These are phyloP conservation scores for Metrosideros polymorpha DNA, from an alignment of 441 rosid species.

Conservation along the genomic window DNA sequence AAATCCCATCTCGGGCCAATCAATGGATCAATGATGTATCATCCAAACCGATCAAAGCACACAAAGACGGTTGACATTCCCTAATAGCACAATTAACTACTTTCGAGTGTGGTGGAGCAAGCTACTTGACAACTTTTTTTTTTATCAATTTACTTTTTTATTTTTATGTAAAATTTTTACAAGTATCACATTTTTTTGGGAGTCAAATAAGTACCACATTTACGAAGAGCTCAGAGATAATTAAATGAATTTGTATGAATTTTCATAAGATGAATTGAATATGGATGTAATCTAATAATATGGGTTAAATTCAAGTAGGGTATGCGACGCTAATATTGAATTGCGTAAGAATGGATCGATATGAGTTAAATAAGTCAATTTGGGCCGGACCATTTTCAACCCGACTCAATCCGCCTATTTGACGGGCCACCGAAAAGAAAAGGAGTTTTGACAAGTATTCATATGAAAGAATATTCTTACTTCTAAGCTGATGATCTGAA, in stretches of 20 bases:
- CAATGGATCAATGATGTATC: neutral
- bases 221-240: neutral
- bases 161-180: neutral
- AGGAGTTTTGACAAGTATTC: neutral
- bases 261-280: neutral
- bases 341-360: neutral
- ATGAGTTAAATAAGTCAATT: too few species aligned
- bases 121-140: neutral
- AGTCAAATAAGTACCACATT: neutral
- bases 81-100: neutral
- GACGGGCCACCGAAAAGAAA: neutral
- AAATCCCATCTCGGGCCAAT: too few species aligned
- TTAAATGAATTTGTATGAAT: neutral
- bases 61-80: neutral
- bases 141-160: neutral
- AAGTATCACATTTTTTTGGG: neutral
- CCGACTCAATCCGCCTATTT: too few species aligned
- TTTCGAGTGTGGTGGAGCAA: neutral
- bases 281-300: neutral
- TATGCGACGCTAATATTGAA: neutral
- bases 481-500: neutral
- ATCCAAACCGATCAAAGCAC: neutral
- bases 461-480: neutral
- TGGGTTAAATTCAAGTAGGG: fast-evolving
- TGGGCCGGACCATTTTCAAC: neutral